Evolutionary conservation across 768 basidiomycete genomes (phyloP).

Genomic region (Naganishia onofrii): DNA sequence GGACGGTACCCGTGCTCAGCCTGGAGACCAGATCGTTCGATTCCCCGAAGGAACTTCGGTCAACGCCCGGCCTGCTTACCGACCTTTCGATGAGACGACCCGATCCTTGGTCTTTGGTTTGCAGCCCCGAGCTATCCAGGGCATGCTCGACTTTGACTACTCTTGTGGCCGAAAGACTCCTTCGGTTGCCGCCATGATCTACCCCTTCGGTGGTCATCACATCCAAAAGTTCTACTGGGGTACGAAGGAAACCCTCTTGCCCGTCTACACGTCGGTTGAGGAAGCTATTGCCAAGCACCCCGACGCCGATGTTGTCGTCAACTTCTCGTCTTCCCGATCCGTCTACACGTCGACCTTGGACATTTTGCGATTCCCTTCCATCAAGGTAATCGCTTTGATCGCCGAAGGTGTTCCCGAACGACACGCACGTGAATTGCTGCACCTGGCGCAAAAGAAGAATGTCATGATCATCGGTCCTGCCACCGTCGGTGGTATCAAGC

Average conservation of each 20-base stretch:
- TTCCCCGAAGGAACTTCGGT: slow-evolving; percentile 61
- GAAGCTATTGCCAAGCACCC: slow-evolving; percentile 93
- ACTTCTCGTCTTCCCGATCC: slow-evolving; percentile 91
- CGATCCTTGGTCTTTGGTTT: slow-evolving; percentile 97
- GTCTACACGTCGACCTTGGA: slow-evolving; percentile 95
- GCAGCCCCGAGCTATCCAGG: slow-evolving; percentile 98
- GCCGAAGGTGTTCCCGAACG: slow-evolving; percentile 99
- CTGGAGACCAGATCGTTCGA: slow-evolving; percentile 82
- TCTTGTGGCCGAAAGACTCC: slow-evolving; percentile 89
- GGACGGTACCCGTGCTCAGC: slow-evolving; percentile 75
- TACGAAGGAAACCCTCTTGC: slow-evolving; percentile 95
- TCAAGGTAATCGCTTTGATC: slow-evolving; percentile 81
- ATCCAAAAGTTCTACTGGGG: slow-evolving; percentile 99
- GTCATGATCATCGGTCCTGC: slow-evolving; percentile 95
- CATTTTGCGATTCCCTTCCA: slow-evolving; percentile 69
- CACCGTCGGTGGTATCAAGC: slow-evolving; percentile 99
- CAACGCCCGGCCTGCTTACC: slow-evolving; percentile 67
- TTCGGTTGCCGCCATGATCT: slow-evolving; percentile 98
- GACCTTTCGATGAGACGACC: slow-evolving; percentile 90
- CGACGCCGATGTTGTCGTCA: slow-evolving; percentile 95
- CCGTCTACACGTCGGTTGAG: slow-evolving; percentile 87
- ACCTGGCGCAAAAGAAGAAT: slow-evolving; percentile 75
- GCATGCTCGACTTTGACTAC: slow-evolving; percentile 98
- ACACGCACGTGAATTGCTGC: slow-evolving; percentile 92
- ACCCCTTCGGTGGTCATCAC: slow-evolving; percentile 99